Evolutionary conservation across 2,329 filamentous ascomycete genomes (phyloP), one percentile per base, ranked within the genome.

Genomic region (Fusarium coffeatum): DNA sequence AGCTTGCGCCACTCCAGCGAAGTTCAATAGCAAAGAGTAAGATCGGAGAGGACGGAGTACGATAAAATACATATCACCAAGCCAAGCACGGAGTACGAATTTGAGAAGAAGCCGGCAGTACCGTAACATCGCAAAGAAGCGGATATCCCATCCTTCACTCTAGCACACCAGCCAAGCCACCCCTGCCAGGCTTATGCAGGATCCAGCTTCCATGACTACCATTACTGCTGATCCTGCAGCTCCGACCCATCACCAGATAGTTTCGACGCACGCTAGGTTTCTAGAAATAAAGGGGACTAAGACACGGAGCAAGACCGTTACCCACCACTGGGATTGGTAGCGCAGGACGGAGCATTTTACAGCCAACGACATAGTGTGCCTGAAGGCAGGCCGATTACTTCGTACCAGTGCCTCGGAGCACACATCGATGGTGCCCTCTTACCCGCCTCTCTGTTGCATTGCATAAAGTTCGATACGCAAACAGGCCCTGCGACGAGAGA

Each of bases 211-310:
- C 45, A 48, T 51, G 57, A 34, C 25, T 50, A 41, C 59, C 51
- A 34, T 53, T 45, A 50, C 51, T 47, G 49, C 23, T 70, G 56
- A 67, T 55, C 45, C 55, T 54, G 67, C 55, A 55, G 49, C 42
- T 57, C 53, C 32, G 41, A 45, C 59, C 64, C 65, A 40, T 59
- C 63, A 30, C 55, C 50, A 47, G 49, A 61, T 70, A 59, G 43
- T 23, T 45, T 60, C 56, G 57, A 66, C 47, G 59, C 59, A 68
- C 37, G n/a, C 32, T 55, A 64, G 65, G 59, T 67, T 70, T 71
- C 68, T 64, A 70, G 68, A 70, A 74, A 60, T 57, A 58, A 67
- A 62, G 56, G 56, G 59, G 60, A 71, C 59, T 56, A 64, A 74
- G 71, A 74, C 64, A 67, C 40, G 53, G 53, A 54, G 27, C 63